Base-by-base conservation (phyloP, 2,329 filamentous ascomycete species). In the Cladosporium sp. region DNA sequence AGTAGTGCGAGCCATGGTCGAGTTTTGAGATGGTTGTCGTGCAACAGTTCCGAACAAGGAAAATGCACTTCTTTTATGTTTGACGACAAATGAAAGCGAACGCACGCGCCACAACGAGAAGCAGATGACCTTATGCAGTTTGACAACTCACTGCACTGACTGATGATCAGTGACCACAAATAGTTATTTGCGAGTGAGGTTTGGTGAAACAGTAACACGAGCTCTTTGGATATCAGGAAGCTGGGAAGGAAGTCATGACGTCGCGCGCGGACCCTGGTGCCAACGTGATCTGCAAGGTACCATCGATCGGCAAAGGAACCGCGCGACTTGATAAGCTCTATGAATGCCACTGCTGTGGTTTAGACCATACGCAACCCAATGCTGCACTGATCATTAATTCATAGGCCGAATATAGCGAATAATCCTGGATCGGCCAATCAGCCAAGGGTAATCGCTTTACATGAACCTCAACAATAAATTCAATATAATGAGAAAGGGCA, bases 1-100 rank as follows among this genome's bases (percentile, higher is more conserved):
- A 13, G 66, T 68, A 10, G 65, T 55, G 2, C 67, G 60, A 44
- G 62, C 63, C 67, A 69, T 69, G 15, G 34, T 59, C n/a, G 42
- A 9, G 6, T 12, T 44, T 15, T 20, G 17, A 22, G 3, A 24
- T 44, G 13, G 24, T n/a, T 35, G 51, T 44, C 34, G 28, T 20
- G 20, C 15, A 22, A 32, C 25, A 35, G 24, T 5, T 34, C 17
- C 34, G 25, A 32, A 42, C 19, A 54, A 3, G 25, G 7, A 36
- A 35, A n/a, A 25, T 13, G 51, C 2, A 20, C n/a, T 25, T 19
- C 51, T 36, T 13, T 42, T 35, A 19, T 48, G 24, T 22, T 36
- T 34, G 10, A 8, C 24, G 13, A 25, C 9, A 15, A 6, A 24
- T 13, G 22, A n/a, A 8, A 17, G 25, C 5, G 9, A 5, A 13